A percentile compares a stretch with the other conserved stretches of the same genome.
These are phyloP conservation scores for Canavalia gladiata DNA, from an alignment of 306 rosid species.

Conservation along the genomic window DNA sequence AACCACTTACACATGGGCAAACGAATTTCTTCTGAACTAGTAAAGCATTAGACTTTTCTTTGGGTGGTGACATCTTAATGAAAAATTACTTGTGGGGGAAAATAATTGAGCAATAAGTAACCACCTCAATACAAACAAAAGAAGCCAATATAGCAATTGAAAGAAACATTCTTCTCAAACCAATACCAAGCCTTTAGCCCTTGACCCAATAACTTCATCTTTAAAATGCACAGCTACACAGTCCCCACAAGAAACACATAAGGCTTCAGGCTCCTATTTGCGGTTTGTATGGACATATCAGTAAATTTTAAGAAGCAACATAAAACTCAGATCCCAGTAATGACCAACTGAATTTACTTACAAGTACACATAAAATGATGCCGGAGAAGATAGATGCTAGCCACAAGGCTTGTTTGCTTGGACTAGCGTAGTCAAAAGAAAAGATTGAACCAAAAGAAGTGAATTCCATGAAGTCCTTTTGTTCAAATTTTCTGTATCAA, in stretches of 20 bases:
- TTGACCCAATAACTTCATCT: not conserved
- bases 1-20: not conserved
- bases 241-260: conserved; percentile 1
- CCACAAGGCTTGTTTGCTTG: conserved; percentile 56
- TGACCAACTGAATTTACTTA: conserved; percentile 47
- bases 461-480: conserved; percentile 48
- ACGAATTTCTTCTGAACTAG: not conserved
- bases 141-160: conserved; percentile 6
- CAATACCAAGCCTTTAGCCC: not conserved
- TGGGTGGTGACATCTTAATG: conserved; percentile 16
- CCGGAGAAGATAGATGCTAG: conserved; percentile 60
- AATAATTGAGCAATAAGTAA: not conserved
- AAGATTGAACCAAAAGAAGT: conserved; percentile 39
- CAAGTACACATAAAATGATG: conserved; percentile 64
- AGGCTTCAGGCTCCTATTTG: not conserved
- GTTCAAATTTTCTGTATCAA: conserved; percentile 4
- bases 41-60: not conserved
- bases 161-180: not conserved
- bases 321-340: conserved; percentile 6
- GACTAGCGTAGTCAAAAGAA: conserved; percentile 39
- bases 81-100: conserved; percentile 3
- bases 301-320: conserved; percentile 15
- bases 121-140: not conserved
- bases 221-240: not conserved
- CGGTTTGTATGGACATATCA: not conserved